Evolutionary conservation across 805 yeast species (phyloP), one percentile per base, ranked within the genome.

Genomic region (Starmerella gropengiesseri): DNA sequence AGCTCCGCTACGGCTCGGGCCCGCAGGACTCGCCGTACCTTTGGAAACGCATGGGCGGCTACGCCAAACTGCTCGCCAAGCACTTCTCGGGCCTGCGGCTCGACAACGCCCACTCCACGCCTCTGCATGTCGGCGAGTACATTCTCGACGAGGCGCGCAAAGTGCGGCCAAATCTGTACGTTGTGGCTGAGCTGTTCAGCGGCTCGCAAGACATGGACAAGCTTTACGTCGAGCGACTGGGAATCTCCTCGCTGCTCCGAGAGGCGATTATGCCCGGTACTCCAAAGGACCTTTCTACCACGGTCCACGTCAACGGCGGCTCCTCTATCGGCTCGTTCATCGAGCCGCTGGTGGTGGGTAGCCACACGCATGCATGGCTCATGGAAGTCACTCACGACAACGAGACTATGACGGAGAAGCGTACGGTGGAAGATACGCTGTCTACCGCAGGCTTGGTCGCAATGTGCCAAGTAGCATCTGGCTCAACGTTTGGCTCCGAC

Each of bases 301-400:
- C 87, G 39, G 81, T 89, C 20, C 95, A 89, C 59, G 75, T 78
- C 55, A 94, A 89, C 60, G 97, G 96, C 27, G 98, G 98, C 3
- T 70, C 85, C 51, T 95, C 97, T 27, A 82, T 89, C 59, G 98
- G 98, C 5, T 85, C 95, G 0, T 78, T 81, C 53, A 67, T 89
- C 36, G 36, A 32, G 26, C 34, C 37, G 4, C 20, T 29, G 2
- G 41, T 47, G 2, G 68, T 77, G 1, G 69, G 79, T 4, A 73
- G 78, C 33, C 75, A 78, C n/a, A 93, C 94, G 4, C 96, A 86
- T 63, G 95, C 97, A 0, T 67, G 91, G 53, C 81, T 89, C 54
- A 89, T 91, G 96, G 97, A 91, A 58, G 89, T 96, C 56, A 87
- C 97, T 2, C 98, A 89, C 60, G 98, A 89, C 60, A 89, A 89